Percentiles rank a stretch among this genome's conserved stretches.
These are phyloP conservation scores for Beta lomatogona DNA, from an alignment of 179 eudicot species.

Conservation along the genomic window DNA sequence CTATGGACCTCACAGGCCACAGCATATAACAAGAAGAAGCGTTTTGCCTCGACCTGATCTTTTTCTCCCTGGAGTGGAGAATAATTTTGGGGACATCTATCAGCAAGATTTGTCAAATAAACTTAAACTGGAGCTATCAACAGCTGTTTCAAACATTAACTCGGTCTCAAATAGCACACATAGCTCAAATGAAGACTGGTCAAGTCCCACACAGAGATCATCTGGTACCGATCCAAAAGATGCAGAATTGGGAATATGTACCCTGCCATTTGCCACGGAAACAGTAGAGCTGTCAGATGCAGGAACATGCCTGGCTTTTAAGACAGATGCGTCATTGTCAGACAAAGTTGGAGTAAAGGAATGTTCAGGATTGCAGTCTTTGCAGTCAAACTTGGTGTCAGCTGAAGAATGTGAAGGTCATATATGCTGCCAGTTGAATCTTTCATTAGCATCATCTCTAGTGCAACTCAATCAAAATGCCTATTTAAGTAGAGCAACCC, in stretches of 20 bases:
- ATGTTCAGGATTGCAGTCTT: conserved; percentile 41
- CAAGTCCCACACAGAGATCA: conserved; percentile 49
- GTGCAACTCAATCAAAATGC: conserved; percentile 46
- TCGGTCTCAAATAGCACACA: conserved; percentile 79
- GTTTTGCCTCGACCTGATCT: conserved; percentile 57
- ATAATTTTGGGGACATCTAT: conserved; percentile 46
- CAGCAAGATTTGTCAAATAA: conserved; percentile 71
- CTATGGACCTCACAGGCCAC: conserved; percentile 78
- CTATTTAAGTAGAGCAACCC: conserved; percentile 34
- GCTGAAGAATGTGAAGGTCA: conserved; percentile 62
- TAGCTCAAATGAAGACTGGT: conserved; percentile 76
- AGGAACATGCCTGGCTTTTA: conserved; percentile 57
- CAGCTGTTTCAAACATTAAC: conserved; percentile 73
- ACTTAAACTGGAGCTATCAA: conserved; percentile 74
- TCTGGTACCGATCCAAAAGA: conserved; percentile 48
- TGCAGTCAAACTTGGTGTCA: conserved; percentile 42
- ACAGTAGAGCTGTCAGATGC: conserved; percentile 67
- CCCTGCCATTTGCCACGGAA: conserved; percentile 52
- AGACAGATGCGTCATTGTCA: conserved; percentile 54
- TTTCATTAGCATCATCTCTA: conserved; percentile 73
- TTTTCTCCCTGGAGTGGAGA: conserved; percentile 44
- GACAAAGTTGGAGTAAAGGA: conserved; percentile 42
- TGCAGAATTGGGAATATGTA: conserved; percentile 39
- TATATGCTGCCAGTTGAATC: conserved; percentile 76
- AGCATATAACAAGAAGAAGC: conserved; percentile 79